A percentile compares a stretch with the other conserved stretches of the same genome.
These are phyloP conservation scores for Silene vulgaris DNA, from an alignment of 179 eudicot species.

Conservation along the genomic window DNA sequence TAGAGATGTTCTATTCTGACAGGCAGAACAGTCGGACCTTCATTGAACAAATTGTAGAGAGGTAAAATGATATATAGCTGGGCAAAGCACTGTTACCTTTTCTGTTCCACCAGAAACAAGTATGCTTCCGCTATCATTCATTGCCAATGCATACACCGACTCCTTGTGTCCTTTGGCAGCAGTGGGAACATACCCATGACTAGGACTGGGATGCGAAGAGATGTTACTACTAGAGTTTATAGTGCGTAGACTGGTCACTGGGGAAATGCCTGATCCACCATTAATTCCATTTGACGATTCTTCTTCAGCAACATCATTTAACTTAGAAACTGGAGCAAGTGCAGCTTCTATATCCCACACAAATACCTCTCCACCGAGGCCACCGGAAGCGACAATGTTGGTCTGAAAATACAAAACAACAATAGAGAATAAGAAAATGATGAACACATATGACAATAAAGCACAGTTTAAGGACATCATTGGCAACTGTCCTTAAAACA, in stretches of 20 bases:
- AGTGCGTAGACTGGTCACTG: constrained; percentile 61
- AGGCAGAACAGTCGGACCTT: not conserved
- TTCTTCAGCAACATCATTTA: constrained; percentile 59
- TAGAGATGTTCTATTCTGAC: not conserved
- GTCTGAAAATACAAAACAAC: constrained; percentile 49
- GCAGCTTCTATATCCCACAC: constrained; percentile 99
- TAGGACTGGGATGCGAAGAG: constrained; percentile 56
- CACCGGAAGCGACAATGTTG: constrained; percentile 87
- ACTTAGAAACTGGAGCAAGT: constrained; percentile 63
- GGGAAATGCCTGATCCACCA: constrained; percentile 48
- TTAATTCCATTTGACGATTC: constrained; percentile 57
- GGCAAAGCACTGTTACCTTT: constrained; percentile 33
- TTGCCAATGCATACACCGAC: constrained; percentile 94
- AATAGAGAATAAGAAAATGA: constrained; percentile 31
- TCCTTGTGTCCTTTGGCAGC: constrained; percentile 99
- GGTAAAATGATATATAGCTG: not conserved
- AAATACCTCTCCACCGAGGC: constrained; percentile 99
- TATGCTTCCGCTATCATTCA: constrained; percentile 83
- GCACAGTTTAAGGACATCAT: constrained; percentile 12
- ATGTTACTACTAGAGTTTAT: constrained; percentile 70
- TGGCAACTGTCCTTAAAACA: constrained; percentile 11
- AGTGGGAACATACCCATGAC: constrained; percentile 75
- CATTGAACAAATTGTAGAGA: not conserved
- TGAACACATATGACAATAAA: not conserved
- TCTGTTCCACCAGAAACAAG: constrained; percentile 99